Evolutionary conservation across 2,329 filamentous ascomycete genomes (phyloP), one percentile per base, ranked within the genome.

Genomic region (Cytospora leucostoma): DNA sequence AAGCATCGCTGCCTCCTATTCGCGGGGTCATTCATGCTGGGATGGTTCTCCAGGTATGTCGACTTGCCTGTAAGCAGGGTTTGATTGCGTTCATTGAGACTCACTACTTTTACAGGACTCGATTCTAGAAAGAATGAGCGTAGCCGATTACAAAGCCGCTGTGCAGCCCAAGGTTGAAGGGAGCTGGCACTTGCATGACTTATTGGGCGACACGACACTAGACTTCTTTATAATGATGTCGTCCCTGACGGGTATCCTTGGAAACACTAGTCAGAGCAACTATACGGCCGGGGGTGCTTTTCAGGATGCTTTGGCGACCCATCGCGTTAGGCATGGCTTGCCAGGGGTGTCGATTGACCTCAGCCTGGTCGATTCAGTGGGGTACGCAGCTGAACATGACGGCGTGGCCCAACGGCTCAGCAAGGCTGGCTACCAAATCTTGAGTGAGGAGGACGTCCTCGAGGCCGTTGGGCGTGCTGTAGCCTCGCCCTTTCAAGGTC

Each of bases 1-100:
- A 56, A 5, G 49, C 49, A 3, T 19, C 68, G 66, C 50, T 70
- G 13, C 68, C 74, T 67, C 75, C 76, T 17, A 70, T 78, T 27
- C 63, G 73, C 61, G 74, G 78, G 34, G 67, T 79, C 53, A 61
- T 82, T 13, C 78, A 81, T 59, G 71, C 70, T 3, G 73, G 78
- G 1, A 78, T 80, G 77, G 76, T 77, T 11, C 65, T 76, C 0
- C 37, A 13, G 37, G 37, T 38, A 13, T 12, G 37, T 12, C 4
- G 15, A 4, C 37, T 13, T 13, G 15, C 60, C 67, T 61, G 70
- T 72, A 70, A n/a, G n/a, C n/a, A 55, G 11, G 17, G 49, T 51
- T 21, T n/a, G n/a, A n/a, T n/a, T n/a, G n/a, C n/a, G 10, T 15
- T 21, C 19, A 4, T 33, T 27, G 21, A 27, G 4, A 10, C 10